Evolutionary conservation across 1,284 basidiomycete species (phyloP).

Genomic region (Malassezia yamatoensis): DNA sequence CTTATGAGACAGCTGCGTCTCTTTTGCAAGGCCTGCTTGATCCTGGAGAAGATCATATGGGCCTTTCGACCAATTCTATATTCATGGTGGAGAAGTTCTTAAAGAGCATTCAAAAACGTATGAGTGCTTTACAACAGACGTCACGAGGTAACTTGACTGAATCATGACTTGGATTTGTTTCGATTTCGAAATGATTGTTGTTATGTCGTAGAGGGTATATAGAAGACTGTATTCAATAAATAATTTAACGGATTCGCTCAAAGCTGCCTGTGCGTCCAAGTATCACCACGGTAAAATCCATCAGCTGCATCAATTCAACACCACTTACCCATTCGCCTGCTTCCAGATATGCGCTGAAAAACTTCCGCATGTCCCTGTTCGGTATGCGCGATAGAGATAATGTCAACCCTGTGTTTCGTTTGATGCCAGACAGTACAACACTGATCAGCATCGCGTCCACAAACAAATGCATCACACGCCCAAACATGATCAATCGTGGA

Average conservation of each 20-base stretch:
- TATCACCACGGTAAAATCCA: constrained; percentile 43
- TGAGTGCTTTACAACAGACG: constrained; percentile 22
- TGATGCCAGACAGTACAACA: constrained; percentile 41
- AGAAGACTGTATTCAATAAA: too few relatives aligned
- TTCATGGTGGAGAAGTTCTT: constrained; percentile 40
- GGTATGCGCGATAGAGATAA: constrained; percentile 31
- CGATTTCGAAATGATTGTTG: background rate
- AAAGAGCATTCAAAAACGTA: constrained; percentile 37
- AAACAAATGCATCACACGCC: constrained; percentile 37
- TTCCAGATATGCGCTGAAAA: constrained; percentile 41
- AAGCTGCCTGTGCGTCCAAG: constrained; percentile 42
- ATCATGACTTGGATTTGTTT: background rate
- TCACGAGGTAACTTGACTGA: background rate
- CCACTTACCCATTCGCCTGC: constrained; percentile 44
- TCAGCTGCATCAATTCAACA: constrained; percentile 20
- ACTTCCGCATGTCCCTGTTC: constrained; percentile 39
- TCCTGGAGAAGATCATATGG: constrained; percentile 63
- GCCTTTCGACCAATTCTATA: constrained; percentile 31
- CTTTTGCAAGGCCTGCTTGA: constrained; percentile 83
- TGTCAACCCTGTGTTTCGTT: constrained; percentile 42
- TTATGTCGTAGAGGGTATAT: background rate
- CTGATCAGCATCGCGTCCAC: constrained; percentile 43
- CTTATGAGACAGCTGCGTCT: constrained; percentile 90
- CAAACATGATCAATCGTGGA: constrained; percentile 29
- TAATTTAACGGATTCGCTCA: constrained; percentile 35